A percentile compares a stretch with the other conserved stretches of the same genome.
Conservation (phyloP, 2,329 filamentous ascomycete genomes). For the Metarhizium sp. region DNA sequence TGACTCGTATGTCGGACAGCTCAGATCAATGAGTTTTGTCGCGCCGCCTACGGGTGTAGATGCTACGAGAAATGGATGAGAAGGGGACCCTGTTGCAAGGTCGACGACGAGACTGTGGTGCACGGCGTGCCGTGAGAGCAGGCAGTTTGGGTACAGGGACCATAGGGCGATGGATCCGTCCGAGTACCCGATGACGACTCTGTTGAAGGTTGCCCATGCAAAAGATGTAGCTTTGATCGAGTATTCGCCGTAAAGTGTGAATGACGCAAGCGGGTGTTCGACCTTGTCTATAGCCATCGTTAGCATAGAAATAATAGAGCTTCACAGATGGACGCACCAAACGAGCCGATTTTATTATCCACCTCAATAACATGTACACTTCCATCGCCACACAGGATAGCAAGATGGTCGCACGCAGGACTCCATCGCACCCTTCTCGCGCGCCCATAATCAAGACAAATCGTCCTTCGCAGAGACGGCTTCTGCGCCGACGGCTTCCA, state of each 20-base stretch:
- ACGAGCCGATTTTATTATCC: conserved; percentile 19
- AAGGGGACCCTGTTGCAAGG: conserved; percentile 46
- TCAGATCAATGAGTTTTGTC: conserved; percentile 42
- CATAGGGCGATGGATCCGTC: conserved; percentile 49
- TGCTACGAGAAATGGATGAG: conserved; percentile 44
- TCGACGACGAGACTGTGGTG: conserved; percentile 46
- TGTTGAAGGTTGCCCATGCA: conserved; percentile 46
- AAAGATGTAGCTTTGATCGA: conserved; percentile 40
- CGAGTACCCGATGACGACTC: conserved; percentile 43
- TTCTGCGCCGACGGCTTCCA: conserved; percentile 22
- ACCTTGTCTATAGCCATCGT: conserved; percentile 30
- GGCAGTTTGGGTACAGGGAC: conserved; percentile 40
- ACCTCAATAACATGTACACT: conserved; percentile 36
- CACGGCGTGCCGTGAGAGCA: conserved; percentile 42
- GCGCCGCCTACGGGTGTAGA: conserved; percentile 46
- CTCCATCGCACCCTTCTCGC: conserved; percentile 40
- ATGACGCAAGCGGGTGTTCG: conserved; percentile 31
- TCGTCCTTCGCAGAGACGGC: conserved; percentile 31
- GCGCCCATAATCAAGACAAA: conserved; percentile 43
- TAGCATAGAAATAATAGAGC: conserved; percentile 13
- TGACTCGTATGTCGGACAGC: conserved; percentile 40
- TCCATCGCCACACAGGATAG: conserved; percentile 41
- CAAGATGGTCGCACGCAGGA: conserved; percentile 32
- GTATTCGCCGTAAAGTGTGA: conserved; percentile 37
- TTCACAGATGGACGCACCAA: conserved; percentile 25